Conservation (phyloP, 139 green algal genomes). For the Chlamydomonas urium region DNA sequence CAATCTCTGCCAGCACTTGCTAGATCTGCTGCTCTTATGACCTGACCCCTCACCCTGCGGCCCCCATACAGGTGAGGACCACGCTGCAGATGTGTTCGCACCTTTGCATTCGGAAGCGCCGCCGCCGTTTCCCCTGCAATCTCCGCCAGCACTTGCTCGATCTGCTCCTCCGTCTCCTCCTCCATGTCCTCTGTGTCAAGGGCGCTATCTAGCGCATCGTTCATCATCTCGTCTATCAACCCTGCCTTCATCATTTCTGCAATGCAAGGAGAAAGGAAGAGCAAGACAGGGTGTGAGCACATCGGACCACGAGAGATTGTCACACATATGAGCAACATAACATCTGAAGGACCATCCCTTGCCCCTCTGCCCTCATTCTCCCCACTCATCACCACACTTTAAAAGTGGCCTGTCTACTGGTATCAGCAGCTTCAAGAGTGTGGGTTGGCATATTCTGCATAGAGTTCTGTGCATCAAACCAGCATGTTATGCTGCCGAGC, state of each 20-base stretch:
- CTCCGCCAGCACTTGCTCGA: constrained; percentile 55
- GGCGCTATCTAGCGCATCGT: constrained; percentile 59
- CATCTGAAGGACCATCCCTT: no score
- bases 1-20: neutral
- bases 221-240: constrained; percentile 88
- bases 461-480: neutral
- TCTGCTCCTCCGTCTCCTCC: constrained; percentile 41
- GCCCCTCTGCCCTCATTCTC: no score
- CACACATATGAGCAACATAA: neutral
- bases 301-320: neutral
- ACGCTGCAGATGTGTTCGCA: neutral
- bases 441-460: neutral
- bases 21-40: no score
- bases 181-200: constrained; percentile 68
- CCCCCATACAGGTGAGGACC: neutral
- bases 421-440: neutral
- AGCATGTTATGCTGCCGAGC: neutral
- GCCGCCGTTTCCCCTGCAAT: constrained; percentile 39
- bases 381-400: no score
- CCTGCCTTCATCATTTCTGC: constrained; percentile 84
- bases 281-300: neutral
- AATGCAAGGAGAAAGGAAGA: neutral
- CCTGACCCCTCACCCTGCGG: neutral
- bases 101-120: constrained; percentile 31
- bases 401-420: no score